Evolutionary conservation across 768 basidiomycete genomes (phyloP).

Genomic region (Leccinum pellstonianum): DNA sequence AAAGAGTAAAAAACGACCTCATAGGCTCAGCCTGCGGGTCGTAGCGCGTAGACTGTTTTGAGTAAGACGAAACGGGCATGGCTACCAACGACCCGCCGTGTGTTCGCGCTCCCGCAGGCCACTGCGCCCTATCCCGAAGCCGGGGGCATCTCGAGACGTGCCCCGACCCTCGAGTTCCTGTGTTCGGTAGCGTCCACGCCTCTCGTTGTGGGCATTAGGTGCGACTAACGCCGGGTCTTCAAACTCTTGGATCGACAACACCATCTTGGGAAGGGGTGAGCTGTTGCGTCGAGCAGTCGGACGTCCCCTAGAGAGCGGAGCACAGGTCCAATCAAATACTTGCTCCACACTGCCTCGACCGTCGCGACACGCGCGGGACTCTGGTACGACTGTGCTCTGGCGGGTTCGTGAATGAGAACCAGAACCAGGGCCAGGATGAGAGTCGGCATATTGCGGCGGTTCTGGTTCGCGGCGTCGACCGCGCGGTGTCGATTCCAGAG

Average conservation of each 20-base stretch:
- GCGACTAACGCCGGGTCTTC: constrained; percentile 31
- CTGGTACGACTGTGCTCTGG: constrained; percentile 14
- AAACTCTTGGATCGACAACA: constrained; percentile 36
- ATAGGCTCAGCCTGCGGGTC: constrained; percentile 25
- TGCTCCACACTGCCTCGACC: constrained; percentile 41
- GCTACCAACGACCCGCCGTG: constrained; percentile 28
- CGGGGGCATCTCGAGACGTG: constrained; percentile 50
- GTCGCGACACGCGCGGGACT: constrained; percentile 21
- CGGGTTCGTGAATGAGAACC: constrained; percentile 42
- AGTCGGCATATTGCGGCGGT: constrained; percentile 33
- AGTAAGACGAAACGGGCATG: background rate
- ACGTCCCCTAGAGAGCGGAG: constrained; percentile 42
- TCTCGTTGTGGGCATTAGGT: constrained; percentile 24
- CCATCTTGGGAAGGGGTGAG: constrained; percentile 55
- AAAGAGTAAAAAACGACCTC: constrained; percentile 15
- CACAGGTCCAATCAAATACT: constrained; percentile 48
- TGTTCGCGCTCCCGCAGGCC: constrained; percentile 51
- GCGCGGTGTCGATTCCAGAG: constrained; percentile 47
- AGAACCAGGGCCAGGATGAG: constrained; percentile 45
- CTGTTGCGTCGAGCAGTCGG: constrained; percentile 53
- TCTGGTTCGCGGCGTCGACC: constrained; percentile 49
- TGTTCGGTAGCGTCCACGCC: constrained; percentile 54
- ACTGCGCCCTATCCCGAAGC: constrained; percentile 63
- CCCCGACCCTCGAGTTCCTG: constrained; percentile 51
- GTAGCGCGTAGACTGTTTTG: constrained; percentile 14